Base-by-base conservation (phyloP, 768 basidiomycete species). In the Mycena rebaudengoi region DNA sequence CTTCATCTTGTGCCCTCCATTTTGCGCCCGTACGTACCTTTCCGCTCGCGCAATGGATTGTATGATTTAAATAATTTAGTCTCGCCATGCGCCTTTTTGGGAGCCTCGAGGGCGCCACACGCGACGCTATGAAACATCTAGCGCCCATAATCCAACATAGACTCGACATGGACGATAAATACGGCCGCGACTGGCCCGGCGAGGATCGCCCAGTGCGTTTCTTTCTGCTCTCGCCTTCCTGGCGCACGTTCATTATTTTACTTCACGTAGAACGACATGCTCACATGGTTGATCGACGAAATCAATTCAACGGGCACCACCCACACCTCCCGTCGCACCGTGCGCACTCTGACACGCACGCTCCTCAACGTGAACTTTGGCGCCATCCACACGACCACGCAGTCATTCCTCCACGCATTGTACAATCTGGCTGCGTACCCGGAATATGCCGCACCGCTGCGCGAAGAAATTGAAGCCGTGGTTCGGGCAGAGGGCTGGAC, bases 191-290 rank as follows among this genome's bases (percentile, higher is more conserved):
- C 18, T 66, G 65, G 65, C 60, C 60, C 18, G 44, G 60, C 26
- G 29, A 3, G 1, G 61, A 66, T 5, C 60, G 60, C 7, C 60
- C 61, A 18, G 61, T 62, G 26, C 12, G 65, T 55, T 18, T 51
- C 5, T 13, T 30, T 11, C 5, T 6, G 5, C 5, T 48, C 18
- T 23, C n/a, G n/a, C n/a, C n/a, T n/a, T n/a, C n/a, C n/a, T 20
- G 12, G 3, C 21, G 52, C 26, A 20, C 69, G n/a, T 61, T 58
- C 33, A n/a, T 39, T 13, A 53, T 37, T 53, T 45, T n/a, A n/a
- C n/a, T n/a, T n/a, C n/a, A n/a, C n/a, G 13, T 44, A 80, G 79
- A 75, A 74, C 40, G 79, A 81, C 44, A 49, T 79, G 51, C 69
- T 81, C 4, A 71, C 71, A 39, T 82, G 79, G 78, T 54, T 79